Evolutionary conservation across 345 rosid species (phyloP), one percentile per base, ranked within the genome.

Genomic region (Ceriops zippeliana): DNA sequence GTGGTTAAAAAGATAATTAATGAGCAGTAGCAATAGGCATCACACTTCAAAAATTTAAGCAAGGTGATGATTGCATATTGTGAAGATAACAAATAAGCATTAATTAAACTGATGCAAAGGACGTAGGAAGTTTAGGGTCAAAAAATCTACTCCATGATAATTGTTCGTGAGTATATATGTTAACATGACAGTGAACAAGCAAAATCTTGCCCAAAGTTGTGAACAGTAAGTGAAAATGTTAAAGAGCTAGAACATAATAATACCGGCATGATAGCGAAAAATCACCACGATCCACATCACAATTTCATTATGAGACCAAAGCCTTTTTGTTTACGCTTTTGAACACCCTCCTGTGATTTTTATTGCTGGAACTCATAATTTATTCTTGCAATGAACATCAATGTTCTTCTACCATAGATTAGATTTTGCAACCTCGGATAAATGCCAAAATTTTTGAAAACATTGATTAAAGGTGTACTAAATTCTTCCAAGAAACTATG

Each of bases 1-100:
- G 85, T 75, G 70, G 88, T 86, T 85, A 84, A 79, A 69, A 74
- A 78, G 75, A 68, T 72, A 71, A 72, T 63, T 67, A 62, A 79
- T 82, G 75, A 81, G 84, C 67, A 38, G 78, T 57, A 77, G 65
- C 73, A 70, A 53, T 73, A 58, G 64, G 75, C 68, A 13, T n/a
- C 59, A 49, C 20, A 75, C 58, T 62, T 53, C 26, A 70, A 58
- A 58, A 38, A 51, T 11, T 62, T 67, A 54, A 24, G 49, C 22
- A 38, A 62, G 51, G 38, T 26, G 58, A 58, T 38, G 17, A 47
- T 46, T 51, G 32, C 61, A 15, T 20, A 3, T 17, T 30, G 21
- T 58, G 52, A 60, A 35, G 16, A 22, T 58, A 31, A 26, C 65
- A 61, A 32, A 77, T 60, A 56, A 53, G 56, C 51, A 42, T 16